Conservation (phyloP, 495 filamentous ascomycete genomes). For the Penicillium bialowiezense region DNA sequence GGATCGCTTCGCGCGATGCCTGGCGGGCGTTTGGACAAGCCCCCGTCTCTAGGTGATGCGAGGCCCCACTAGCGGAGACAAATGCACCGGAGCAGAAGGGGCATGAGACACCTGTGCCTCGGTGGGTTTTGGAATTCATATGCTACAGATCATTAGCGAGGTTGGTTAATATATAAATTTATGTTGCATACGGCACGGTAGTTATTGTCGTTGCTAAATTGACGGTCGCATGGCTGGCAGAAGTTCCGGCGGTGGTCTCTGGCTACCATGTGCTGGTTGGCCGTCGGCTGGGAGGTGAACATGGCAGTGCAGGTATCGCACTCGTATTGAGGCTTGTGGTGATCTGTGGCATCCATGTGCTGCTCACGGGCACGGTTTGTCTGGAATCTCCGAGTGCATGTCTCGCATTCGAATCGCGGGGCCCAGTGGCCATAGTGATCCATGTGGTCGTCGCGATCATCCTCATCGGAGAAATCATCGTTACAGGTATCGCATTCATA, state of each 20-base stretch:
- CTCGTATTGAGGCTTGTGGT: too few relatives aligned
- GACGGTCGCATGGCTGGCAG: slow-evolving; percentile 33
- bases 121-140: slow-evolving; percentile 40
- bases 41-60: slow-evolving; percentile 45
- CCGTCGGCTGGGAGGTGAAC: too few relatives aligned
- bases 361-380: slow-evolving; percentile 21
- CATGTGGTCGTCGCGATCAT: slow-evolving; percentile 35
- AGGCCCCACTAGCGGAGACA: slow-evolving; percentile 40
- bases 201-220: slow-evolving; percentile 38
- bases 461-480: background rate
- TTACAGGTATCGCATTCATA: slow-evolving; percentile 13
- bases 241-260: too few relatives aligned
- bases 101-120: slow-evolving; percentile 29
- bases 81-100: slow-evolving; percentile 42
- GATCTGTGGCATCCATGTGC: slow-evolving; percentile 36
- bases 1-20: slow-evolving; percentile 39
- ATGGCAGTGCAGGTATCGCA: too few relatives aligned
- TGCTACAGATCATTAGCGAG: too few relatives aligned
- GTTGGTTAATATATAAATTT: too few relatives aligned
- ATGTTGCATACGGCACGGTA: slow-evolving; percentile 32
- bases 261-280: too few relatives aligned
- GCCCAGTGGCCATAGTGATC: slow-evolving; percentile 28
- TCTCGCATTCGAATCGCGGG: slow-evolving; percentile 30
- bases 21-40: slow-evolving; percentile 32
- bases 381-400: slow-evolving; percentile 28